Percentiles rank a stretch among this genome's conserved stretches.
phyloP scores from a whole-genome alignment of 306 rosid species.

The Medicago arabica region DNA sequence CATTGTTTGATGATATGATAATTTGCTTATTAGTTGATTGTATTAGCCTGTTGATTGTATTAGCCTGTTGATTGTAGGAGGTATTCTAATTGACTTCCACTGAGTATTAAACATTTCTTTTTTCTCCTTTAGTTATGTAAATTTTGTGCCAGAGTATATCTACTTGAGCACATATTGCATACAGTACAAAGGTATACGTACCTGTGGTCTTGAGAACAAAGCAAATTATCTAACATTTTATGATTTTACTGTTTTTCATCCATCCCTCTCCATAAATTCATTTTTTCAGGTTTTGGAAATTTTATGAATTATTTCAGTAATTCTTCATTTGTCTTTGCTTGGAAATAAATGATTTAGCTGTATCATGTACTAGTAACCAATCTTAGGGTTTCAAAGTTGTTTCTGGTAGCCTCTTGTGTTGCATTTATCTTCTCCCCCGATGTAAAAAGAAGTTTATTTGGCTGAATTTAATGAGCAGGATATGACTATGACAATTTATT shows the following conservation, averaged over 20 bases:
- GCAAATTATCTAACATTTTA: too few species aligned
- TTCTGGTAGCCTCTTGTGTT: slow-evolving; percentile 26
- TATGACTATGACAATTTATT: slow-evolving; percentile 62
- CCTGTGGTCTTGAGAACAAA: too few species aligned
- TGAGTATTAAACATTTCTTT: slow-evolving; percentile 13
- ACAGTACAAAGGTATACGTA: too few species aligned
- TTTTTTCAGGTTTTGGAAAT: slow-evolving; percentile 26
- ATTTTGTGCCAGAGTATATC: background rate
- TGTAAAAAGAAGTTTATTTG: slow-evolving; percentile 31
- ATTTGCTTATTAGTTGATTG: slow-evolving; percentile 29
- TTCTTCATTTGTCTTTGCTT: background rate
- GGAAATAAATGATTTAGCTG: background rate
- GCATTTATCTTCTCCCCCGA: slow-evolving; percentile 25
- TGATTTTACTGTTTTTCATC: too few species aligned
- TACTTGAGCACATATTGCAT: too few species aligned
- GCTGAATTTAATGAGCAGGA: slow-evolving; percentile 59
- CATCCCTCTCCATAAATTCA: slow-evolving; percentile 1
- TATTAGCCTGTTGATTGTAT: slow-evolving; percentile 7
- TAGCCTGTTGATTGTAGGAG: too few species aligned
- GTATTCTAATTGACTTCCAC: slow-evolving; percentile 14
- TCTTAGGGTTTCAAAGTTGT: slow-evolving; percentile 31
- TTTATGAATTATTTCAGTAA: background rate
- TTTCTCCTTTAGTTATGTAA: background rate
- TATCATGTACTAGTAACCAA: slow-evolving; percentile 19
- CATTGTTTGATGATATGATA: slow-evolving; percentile 28